A percentile compares a stretch with the other conserved stretches of the same genome.
These are phyloP conservation scores for Phytophthora ramorum DNA, from an alignment of 352 stramenopile species.

Conservation along the genomic window DNA sequence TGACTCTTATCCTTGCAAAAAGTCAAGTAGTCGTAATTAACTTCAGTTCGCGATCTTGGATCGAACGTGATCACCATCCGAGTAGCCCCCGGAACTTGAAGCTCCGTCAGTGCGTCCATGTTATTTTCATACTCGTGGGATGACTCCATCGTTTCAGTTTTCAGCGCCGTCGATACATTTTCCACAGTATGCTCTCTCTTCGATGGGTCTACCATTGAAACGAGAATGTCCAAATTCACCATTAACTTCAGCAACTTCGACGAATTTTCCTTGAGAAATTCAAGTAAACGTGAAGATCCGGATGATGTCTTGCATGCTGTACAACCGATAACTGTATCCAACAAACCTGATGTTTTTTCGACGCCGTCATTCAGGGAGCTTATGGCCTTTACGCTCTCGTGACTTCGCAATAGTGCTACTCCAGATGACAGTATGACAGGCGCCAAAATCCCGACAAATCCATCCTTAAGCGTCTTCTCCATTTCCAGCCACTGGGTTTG, in stretches of 20 bases:
- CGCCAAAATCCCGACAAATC: conserved; percentile 46
- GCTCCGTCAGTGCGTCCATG: conserved; percentile 68
- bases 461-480: conserved; percentile 35
- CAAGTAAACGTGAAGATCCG: conserved; percentile 16
- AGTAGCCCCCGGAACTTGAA: conserved; percentile 77
- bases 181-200: conserved; percentile 43
- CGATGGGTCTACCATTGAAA: conserved; percentile 36
- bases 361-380: conserved; percentile 1
- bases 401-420: conserved; percentile 41
- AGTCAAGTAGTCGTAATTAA: conserved; percentile 90
- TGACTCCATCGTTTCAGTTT: conserved; percentile 75
- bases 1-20: conserved; percentile 82
- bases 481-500: conserved; percentile 25
- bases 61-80: conserved; percentile 88
- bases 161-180: conserved; percentile 53
- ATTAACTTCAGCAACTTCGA: conserved; percentile 44
- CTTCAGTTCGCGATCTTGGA: conserved; percentile 74
- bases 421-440: conserved; percentile 53
- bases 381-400: conserved; percentile 19
- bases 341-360: neutral
- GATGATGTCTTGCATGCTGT: neutral
- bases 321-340: neutral
- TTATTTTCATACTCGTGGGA: conserved; percentile 86
- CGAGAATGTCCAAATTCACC: conserved; percentile 40
- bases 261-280: conserved; percentile 35